These are phyloP conservation scores for Iris pallida DNA, from an alignment of 116 monocot genomes.

Conservation along the genomic window DNA sequence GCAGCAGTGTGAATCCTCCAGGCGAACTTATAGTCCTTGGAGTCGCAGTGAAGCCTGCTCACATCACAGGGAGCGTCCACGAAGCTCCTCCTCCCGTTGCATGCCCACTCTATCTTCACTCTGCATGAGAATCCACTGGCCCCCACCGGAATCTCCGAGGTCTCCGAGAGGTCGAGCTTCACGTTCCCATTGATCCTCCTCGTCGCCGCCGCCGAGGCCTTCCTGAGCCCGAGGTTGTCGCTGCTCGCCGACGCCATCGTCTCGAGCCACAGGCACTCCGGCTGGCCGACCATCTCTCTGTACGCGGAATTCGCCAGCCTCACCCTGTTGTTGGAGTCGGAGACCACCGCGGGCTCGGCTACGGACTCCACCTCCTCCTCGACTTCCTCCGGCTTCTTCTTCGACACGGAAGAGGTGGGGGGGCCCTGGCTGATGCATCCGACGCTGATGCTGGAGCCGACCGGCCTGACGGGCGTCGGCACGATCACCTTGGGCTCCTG, in stretches of 20 bases:
- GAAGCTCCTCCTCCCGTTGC: slow-evolving; percentile 54
- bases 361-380: slow-evolving; percentile 79
- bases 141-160: slow-evolving; percentile 14
- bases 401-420: background rate
- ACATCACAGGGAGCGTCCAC: slow-evolving; percentile 67
- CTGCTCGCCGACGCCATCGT: slow-evolving; percentile 18
- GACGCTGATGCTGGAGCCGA: slow-evolving; percentile 71
- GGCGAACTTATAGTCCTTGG: slow-evolving; percentile 61
- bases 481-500: slow-evolving; percentile 45
- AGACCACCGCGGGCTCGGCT: slow-evolving; percentile 58
- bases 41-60: slow-evolving; percentile 51
- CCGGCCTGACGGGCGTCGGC: slow-evolving; percentile 68
- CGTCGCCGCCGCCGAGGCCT: background rate
- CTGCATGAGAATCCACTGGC: slow-evolving; percentile 61
- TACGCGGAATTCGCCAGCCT: slow-evolving; percentile 79
- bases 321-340: slow-evolving; percentile 74
- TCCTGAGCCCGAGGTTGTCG: slow-evolving; percentile 1
- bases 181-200: slow-evolving; percentile 81
- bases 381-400: slow-evolving; percentile 48
- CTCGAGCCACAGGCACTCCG: slow-evolving; percentile 85
- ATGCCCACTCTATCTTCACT: slow-evolving; percentile 78
- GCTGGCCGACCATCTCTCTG: slow-evolving; percentile 91
- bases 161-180: slow-evolving; percentile 39
- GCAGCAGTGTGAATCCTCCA: slow-evolving; percentile 64
- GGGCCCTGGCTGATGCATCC: slow-evolving; percentile 27